A percentile compares a stretch with the other conserved stretches of the same genome.
Evolutionary conservation across 176 grass and related monocot species (phyloP).

Genomic region (Themeda triandra): DNA sequence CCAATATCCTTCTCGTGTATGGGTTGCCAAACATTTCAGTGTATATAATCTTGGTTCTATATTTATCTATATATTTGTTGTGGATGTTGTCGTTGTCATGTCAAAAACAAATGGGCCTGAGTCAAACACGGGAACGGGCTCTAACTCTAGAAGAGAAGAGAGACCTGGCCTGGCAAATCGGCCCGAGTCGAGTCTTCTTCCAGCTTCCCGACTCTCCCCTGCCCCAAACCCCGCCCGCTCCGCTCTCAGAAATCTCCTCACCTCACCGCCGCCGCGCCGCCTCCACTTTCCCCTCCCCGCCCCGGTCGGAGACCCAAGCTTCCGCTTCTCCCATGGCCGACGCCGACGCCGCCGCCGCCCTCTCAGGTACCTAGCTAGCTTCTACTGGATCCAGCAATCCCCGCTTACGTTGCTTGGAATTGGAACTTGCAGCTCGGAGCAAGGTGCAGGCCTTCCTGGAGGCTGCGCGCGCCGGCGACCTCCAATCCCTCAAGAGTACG

Average conservation of each 20-base stretch:
- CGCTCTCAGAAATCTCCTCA: not conserved
- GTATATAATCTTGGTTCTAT: too few relatives aligned
- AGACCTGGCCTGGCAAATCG: not conserved
- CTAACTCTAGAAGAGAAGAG: not conserved
- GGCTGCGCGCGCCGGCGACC: conserved; percentile 67
- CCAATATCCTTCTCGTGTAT: too few relatives aligned
- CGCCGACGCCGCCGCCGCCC: not conserved
- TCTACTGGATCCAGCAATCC: not conserved
- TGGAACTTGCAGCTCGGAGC: conserved; percentile 59
- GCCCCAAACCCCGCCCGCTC: not conserved
- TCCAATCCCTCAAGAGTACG: conserved; percentile 64
- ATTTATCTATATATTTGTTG: too few relatives aligned
- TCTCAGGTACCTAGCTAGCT: not conserved
- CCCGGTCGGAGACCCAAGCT: not conserved
- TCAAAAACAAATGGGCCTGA: too few relatives aligned
- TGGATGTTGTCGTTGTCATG: too few relatives aligned
- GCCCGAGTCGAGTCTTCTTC: not conserved
- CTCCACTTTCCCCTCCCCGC: not conserved
- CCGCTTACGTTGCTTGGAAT: not conserved
- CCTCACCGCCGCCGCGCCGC: not conserved
- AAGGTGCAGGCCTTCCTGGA: conserved; percentile 90
- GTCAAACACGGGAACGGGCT: too few relatives aligned
- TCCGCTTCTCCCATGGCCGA: not conserved
- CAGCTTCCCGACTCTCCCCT: not conserved
- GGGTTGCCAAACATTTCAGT: too few relatives aligned